Conservation (phyloP, 2,329 filamentous ascomycete genomes). For the Trichoderma atrobrunneum region DNA sequence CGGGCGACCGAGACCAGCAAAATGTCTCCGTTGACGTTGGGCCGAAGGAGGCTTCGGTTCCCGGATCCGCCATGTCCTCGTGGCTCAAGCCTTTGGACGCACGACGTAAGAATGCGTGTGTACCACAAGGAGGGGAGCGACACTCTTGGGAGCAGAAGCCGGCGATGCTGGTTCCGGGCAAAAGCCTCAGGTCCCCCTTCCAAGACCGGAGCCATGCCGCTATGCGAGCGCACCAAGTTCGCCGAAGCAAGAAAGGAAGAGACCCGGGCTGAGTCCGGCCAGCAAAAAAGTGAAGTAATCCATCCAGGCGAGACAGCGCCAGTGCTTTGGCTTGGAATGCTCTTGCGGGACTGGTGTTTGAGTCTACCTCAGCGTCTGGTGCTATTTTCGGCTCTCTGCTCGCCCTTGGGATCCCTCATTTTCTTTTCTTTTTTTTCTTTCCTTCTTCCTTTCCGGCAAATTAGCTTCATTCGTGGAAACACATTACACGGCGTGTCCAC, state of each 20-base stretch:
- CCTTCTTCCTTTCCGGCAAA: background rate
- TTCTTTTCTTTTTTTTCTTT: background rate
- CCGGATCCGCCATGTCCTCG: conserved; percentile 15
- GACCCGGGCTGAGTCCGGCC: conserved; percentile 11
- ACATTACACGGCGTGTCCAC: background rate
- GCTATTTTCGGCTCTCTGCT: background rate
- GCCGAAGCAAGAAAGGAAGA: conserved; percentile 7
- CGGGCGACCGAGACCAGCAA: conserved; percentile 7
- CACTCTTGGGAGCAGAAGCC: background rate
- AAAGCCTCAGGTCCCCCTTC: background rate
- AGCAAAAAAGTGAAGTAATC: background rate
- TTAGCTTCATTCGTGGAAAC: background rate
- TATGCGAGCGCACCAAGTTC: background rate
- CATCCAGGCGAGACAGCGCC: conserved; percentile 2
- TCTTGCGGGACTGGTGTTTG: background rate
- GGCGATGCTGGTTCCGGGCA: conserved; percentile 16
- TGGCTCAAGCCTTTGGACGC: background rate
- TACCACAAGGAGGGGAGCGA: background rate
- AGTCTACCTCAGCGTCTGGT: background rate
- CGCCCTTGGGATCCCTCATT: background rate
- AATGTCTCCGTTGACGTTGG: background rate
- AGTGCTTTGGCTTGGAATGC: conserved; percentile 12
- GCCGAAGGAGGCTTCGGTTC: background rate
- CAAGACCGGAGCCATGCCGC: conserved; percentile 8
- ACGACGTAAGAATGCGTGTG: background rate